A percentile compares a stretch with the other conserved stretches of the same genome.
These are phyloP conservation scores for Senna siamea DNA, from an alignment of 306 rosid genomes.

Conservation along the genomic window DNA sequence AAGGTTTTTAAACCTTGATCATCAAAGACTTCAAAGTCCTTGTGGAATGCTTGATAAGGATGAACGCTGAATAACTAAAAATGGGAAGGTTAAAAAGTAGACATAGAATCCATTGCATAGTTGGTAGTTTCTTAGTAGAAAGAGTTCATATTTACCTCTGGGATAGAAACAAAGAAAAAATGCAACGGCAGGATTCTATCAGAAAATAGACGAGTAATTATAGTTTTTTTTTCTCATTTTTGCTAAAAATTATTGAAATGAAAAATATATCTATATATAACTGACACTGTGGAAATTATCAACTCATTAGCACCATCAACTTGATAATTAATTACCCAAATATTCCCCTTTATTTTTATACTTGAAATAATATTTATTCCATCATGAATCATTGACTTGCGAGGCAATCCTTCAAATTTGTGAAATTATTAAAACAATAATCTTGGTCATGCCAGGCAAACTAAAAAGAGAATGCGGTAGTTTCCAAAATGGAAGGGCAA, in stretches of 20 bases:
- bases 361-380: not conserved
- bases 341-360: not conserved
- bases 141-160: not conserved
- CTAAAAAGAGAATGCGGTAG: not conserved
- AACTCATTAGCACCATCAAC: not conserved
- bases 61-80: not conserved
- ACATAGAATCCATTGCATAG: not conserved
- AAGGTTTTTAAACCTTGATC: too few relatives aligned
- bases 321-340: not conserved
- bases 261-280: not conserved
- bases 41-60: not conserved
- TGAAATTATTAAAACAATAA: too few relatives aligned
- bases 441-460: not conserved
- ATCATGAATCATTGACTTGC: not conserved
- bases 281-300: not conserved
- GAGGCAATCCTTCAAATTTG: not conserved
- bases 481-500: not conserved
- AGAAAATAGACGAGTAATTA: not conserved
- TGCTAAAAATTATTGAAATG: not conserved
- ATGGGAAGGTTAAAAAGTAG: not conserved
- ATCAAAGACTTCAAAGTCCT: too few relatives aligned
- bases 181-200: not conserved
- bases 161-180: not conserved
- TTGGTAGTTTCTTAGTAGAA: not conserved
- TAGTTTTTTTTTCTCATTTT: not conserved